Evolutionary conservation across 495 filamentous ascomycete species (phyloP).

Genomic region (Cairneyella variabilis): DNA sequence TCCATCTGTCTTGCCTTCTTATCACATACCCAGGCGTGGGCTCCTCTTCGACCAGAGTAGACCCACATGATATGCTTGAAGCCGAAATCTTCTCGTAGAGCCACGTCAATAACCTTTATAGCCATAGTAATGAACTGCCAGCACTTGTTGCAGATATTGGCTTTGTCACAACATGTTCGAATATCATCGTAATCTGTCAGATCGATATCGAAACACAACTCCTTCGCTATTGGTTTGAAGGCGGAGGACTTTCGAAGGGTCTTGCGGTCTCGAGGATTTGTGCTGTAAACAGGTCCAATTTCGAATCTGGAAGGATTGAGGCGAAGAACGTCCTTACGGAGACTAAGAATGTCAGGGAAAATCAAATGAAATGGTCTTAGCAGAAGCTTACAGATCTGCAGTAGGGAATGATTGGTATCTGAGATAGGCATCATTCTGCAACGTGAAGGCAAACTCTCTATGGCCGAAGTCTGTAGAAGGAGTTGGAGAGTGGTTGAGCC

Average conservation of each 20-base stretch:
- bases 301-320: conserved; percentile 92
- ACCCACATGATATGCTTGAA: conserved; percentile 98
- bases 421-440: conserved; percentile 84
- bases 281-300: conserved; percentile 91
- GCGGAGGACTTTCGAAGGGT: conserved; percentile 66
- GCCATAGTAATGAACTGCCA: conserved; percentile 98
- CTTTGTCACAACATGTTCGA: conserved; percentile 88
- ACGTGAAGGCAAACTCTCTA: conserved; percentile 91
- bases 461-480: conserved; percentile 86
- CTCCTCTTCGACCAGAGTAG: conserved; percentile 92
- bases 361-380: too few relatives aligned
- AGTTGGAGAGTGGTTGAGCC: conserved; percentile 89
- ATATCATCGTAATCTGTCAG: conserved; percentile 98
- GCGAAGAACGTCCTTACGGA: conserved; percentile 85
- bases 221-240: conserved; percentile 78
- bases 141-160: conserved; percentile 90
- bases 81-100: conserved; percentile 87
- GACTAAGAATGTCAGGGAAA: too few relatives aligned
- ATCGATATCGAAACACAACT: conserved; percentile 98
- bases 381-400: conserved; percentile 67
- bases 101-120: conserved; percentile 85
- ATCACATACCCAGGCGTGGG: conserved; percentile 99
- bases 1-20: conserved; percentile 76
- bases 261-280: conserved; percentile 93
- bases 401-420: conserved; percentile 89